These are phyloP conservation scores for Plasmopara halstedii DNA, from an alignment of 352 stramenopile genomes.

Conservation along the genomic window DNA sequence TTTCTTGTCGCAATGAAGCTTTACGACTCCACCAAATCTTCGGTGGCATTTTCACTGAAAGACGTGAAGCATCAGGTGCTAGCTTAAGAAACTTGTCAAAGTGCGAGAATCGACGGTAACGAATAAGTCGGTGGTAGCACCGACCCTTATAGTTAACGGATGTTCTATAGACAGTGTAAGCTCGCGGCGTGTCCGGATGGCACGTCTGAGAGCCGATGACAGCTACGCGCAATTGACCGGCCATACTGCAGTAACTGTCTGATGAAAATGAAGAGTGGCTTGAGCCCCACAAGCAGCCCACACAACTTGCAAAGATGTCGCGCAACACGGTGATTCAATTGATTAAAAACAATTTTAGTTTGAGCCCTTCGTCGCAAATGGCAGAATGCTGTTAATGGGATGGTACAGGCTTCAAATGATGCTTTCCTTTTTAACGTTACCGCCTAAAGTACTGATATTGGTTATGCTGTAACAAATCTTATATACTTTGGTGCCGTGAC, in stretches of 20 bases:
- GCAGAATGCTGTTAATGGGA: background rate
- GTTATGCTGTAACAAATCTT: too few species aligned
- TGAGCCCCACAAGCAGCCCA: conserved; percentile 7
- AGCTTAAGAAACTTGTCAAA: conserved; percentile 48
- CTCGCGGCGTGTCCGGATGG: conserved; percentile 19
- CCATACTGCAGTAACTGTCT: conserved; percentile 14
- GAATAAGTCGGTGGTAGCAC: conserved; percentile 63
- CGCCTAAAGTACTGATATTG: background rate
- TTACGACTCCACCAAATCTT: conserved; percentile 54
- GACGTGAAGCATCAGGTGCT: conserved; percentile 5
- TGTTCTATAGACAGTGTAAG: conserved; percentile 71
- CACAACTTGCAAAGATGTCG: conserved; percentile 11
- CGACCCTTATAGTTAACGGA: conserved; percentile 53
- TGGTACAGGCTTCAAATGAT: background rate
- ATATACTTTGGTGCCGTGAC: too few species aligned
- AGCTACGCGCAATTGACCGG: conserved; percentile 41
- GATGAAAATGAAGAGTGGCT: conserved; percentile 1
- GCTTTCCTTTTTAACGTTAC: background rate
- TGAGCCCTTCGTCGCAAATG: background rate
- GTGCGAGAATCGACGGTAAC: conserved; percentile 49
- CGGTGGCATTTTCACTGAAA: conserved; percentile 34
- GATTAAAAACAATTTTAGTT: background rate
- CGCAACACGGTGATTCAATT: conserved; percentile 5
- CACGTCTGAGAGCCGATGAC: conserved; percentile 61
- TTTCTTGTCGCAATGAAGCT: conserved; percentile 39